Evolutionary conservation across 257 asterid genomes (phyloP), one percentile per base, ranked within the genome.

Genomic region (Fraxinus cuspidata): DNA sequence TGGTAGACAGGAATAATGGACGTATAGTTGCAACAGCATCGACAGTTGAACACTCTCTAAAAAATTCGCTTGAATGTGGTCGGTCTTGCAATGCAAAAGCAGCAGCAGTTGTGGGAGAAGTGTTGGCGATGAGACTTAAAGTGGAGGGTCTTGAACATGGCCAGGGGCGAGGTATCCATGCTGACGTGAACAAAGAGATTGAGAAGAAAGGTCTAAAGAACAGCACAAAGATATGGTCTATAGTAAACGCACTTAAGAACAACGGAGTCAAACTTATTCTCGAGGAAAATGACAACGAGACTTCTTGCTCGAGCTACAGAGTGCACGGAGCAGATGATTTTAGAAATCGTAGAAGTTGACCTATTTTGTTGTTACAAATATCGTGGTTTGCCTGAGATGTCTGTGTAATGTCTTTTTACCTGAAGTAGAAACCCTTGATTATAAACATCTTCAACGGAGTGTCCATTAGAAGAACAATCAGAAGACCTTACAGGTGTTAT

Each of bases 101-200:
- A 0, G 97, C 98, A 37, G 84, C 91, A 5, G 85, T 89, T 32
- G 97, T 94, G 44, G 98, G 97, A 49, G 98, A 94, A 79, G 97
- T 92, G 37, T 84, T 94, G 80, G 98, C 97, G 2, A 92, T 88
- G 96, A 85, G 98, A 60, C 91, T 94, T 69, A 86, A 87, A 75
- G 95, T 90, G 27, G 98, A 92, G 74, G 98, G 94, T 18, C 94
- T 93, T 56, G 96, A 92, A 71, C 91, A 89, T 2, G 98, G 98
- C 42, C 91, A 87, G 67, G 97, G 92, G 38, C 78, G 85, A 31
- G 96, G 94, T 23, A 92, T 94, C 84, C 90, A 89, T 78, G 91
- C 89, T 7, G 87, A 89, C 47, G 89, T 94, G 64, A 86, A 81
- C 77, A 90, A 94, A 81, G 97, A 92, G 85, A 85, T 92, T 74